A percentile compares a stretch with the other conserved stretches of the same genome.
These are phyloP conservation scores for Xanthoconium stramineum DNA, from an alignment of 768 basidiomycete genomes.

Conservation along the genomic window DNA sequence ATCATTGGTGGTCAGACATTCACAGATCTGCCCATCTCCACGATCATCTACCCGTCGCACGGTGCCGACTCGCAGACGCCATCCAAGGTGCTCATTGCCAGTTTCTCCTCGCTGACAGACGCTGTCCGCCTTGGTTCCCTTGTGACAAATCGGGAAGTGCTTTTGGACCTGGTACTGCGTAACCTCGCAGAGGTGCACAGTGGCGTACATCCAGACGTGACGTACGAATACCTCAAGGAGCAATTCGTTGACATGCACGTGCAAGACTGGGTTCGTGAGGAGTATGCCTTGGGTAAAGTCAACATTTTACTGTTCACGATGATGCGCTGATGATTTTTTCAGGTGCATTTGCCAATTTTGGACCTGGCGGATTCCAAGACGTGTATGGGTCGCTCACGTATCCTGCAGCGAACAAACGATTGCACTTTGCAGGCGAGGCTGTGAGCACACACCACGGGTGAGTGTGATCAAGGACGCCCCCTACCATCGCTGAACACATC, in stretches of 20 bases:
- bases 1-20: conserved; percentile 10
- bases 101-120: background rate
- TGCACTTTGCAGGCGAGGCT: conserved; percentile 13
- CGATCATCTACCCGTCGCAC: conserved; percentile 8
- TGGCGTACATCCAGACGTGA: conserved; percentile 1
- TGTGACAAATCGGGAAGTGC: background rate
- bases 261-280: conserved; percentile 35
- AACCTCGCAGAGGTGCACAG: conserved; percentile 8
- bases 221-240: background rate
- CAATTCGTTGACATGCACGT: conserved; percentile 17
- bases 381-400: conserved; percentile 29
- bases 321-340: background rate
- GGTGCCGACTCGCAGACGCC: conserved; percentile 6
- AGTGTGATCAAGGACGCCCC: conserved; percentile 5
- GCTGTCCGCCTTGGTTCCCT: background rate
- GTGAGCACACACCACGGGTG: conserved; percentile 36
- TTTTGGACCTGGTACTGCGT: conserved; percentile 5
- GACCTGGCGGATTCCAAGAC: conserved; percentile 35
- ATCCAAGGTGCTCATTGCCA: conserved; percentile 9
- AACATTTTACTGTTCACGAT: too few relatives aligned
- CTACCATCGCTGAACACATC: background rate
- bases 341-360: conserved; percentile 40
- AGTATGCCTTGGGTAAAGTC: conserved; percentile 23
- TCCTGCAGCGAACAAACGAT: conserved; percentile 22
- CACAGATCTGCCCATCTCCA: conserved; percentile 10